A percentile compares a stretch with the other conserved stretches of the same genome.
phyloP scores from a whole-genome alignment of 441 rosid species.

The Bocquillonia castaneifolia region DNA sequence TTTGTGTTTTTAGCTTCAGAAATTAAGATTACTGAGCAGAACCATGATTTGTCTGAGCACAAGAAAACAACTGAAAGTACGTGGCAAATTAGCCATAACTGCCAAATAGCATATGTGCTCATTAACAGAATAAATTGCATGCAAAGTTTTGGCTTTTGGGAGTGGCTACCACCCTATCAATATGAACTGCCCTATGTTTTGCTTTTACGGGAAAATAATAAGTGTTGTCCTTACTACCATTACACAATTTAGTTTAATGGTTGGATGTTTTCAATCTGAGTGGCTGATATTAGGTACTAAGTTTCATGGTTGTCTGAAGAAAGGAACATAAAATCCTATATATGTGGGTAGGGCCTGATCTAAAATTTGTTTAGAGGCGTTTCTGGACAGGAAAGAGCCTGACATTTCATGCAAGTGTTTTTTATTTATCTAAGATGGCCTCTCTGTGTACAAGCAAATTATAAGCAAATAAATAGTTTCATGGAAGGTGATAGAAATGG shows the following conservation, averaged over 20 bases:
- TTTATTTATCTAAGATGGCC: not conserved
- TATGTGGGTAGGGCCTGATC: not conserved
- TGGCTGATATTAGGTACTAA: not conserved
- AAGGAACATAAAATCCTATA: no score
- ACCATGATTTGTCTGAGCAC: not conserved
- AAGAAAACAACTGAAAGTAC: no score
- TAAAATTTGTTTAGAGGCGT: slow-evolving; percentile 2
- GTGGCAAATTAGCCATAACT: not conserved
- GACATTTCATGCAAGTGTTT: not conserved
- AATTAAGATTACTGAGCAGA: not conserved
- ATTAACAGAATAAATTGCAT: not conserved
- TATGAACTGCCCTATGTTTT: not conserved
- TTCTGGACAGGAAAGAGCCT: not conserved
- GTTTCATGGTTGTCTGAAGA: not conserved
- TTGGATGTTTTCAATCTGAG: not conserved
- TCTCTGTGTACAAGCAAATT: not conserved
- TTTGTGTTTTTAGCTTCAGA: not conserved
- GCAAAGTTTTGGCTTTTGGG: not conserved
- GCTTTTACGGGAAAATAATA: not conserved
- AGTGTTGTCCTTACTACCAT: not conserved
- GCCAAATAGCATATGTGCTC: not conserved
- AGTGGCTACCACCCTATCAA: not conserved
- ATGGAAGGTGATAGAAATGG: not conserved
- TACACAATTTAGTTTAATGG: not conserved
- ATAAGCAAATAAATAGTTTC: not conserved